These are phyloP conservation scores for Hondaea fermentalgiana DNA, from an alignment of 108 stramenopile species.

Conservation along the genomic window DNA sequence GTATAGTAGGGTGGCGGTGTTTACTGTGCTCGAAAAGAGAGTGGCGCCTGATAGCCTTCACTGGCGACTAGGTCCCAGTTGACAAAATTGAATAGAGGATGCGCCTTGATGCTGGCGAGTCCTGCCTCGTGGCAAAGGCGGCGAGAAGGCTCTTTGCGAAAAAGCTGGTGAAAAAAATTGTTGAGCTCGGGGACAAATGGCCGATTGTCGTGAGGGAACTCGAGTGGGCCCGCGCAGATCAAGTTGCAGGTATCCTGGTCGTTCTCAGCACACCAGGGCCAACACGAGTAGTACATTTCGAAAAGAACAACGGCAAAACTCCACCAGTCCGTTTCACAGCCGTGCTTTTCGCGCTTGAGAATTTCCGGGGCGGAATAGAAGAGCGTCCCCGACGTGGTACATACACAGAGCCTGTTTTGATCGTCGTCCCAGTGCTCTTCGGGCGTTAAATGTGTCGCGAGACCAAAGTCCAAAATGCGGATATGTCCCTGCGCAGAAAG, in stretches of 20 bases:
- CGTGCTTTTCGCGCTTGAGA: not conserved
- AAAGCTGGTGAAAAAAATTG: not conserved
- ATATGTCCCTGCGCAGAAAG: not conserved
- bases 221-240: not conserved
- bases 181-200: not conserved
- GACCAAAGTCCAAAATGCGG: not conserved
- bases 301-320: not conserved
- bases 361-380: not conserved
- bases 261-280: not conserved
- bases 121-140: not conserved
- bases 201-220: not conserved
- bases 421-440: not conserved
- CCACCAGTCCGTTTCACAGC: not conserved
- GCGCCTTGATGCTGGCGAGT: not conserved
- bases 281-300: not conserved
- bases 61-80: not conserved
- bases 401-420: not conserved
- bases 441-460: not conserved
- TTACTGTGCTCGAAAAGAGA: not conserved
- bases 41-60: not conserved
- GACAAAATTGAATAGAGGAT: not conserved
- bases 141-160: not conserved
- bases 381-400: not conserved
- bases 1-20: not conserved
- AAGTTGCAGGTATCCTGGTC: not conserved